Base-by-base conservation (phyloP, 345 rosid genomes). In the Melastoma malabathricum region DNA sequence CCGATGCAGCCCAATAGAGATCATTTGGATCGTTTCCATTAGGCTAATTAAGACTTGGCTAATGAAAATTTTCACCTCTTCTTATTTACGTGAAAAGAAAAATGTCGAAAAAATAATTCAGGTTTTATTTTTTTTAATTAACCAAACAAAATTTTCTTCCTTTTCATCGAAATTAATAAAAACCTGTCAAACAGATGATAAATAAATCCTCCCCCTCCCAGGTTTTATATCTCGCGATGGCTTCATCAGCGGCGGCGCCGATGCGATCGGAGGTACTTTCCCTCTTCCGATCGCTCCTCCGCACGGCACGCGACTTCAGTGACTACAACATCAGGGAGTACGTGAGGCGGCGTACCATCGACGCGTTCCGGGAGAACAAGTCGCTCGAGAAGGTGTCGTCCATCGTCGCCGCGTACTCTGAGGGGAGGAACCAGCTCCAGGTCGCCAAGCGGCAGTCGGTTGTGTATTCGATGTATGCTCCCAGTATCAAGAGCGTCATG, bases 311-410 rank as follows among this genome's bases (percentile, higher is more conserved):
- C 46, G 75, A 67, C 7, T 90, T 72, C 72, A 19, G 56, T 47
- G 96, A 90, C 59, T 89, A 85, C 71, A 82, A 89, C 80, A 55
- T 82, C 38, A 68, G 96, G 54, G 94, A 81, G 74, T 90, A 90
- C 70, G 23, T 77, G 6, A 90, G 74, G 70, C 86, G 93, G 22
- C 86, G 95, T 46, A 57, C 86, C 39, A 15, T 71, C 51, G 95
- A 84, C 67, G 86, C 72, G 15, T 92, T 87, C 66, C 89, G 83
- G 27, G 45, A 48, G 44, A 77, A 74, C 73, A 61, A 46, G 65
- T 51, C 29, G 51, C 74, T 86, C 43, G 56, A 79, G 4, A 84
- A 90, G 22, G 59, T 69, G 10, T 64, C 81, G 0, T 59, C 71
- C 66, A 59, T 80, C 25, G 48, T 61, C 16, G 72, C 80, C 14